Conservation (phyloP, 495 filamentous ascomycete genomes). For the Tricharina praecox region DNA sequence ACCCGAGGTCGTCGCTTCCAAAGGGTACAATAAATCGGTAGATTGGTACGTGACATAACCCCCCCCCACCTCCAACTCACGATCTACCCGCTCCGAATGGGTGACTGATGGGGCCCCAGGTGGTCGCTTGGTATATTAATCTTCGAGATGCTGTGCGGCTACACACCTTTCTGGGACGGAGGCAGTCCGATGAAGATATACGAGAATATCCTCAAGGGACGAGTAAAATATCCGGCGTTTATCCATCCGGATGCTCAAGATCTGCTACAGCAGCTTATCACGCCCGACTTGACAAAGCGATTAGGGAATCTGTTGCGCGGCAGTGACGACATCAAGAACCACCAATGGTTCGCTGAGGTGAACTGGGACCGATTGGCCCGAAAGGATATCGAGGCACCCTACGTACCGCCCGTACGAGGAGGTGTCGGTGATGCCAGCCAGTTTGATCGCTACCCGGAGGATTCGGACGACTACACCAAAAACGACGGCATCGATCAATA, state of each 20-base stretch:
- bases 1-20: constrained; percentile 88
- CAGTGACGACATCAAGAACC: constrained; percentile 83
- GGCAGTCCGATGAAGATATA: constrained; percentile 98
- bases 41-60: constrained; percentile 57
- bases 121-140: constrained; percentile 97
- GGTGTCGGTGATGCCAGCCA: constrained; percentile 91
- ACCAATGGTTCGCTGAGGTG: constrained; percentile 92
- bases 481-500: constrained; percentile 35
- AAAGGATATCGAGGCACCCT: constrained; percentile 96
- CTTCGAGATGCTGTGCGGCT: constrained; percentile 98
- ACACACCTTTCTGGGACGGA: constrained; percentile 96
- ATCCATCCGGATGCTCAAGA: constrained; percentile 88
- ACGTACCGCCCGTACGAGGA: constrained; percentile 87
- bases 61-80: constrained; percentile 1
- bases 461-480: constrained; percentile 61
- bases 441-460: constrained; percentile 95
- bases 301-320: constrained; percentile 86
- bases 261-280: constrained; percentile 81
- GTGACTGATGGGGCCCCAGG: constrained; percentile 43
- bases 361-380: constrained; percentile 86
- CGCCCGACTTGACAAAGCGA: constrained; percentile 82
- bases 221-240: constrained; percentile 88
- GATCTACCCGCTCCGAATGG: neutral
- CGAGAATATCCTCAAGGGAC: constrained; percentile 88
- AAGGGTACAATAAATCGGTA: constrained; percentile 97